These are phyloP conservation scores for Aristolochia fimbriata DNA, from an alignment of 164 flowering plant genomes.

Conservation along the genomic window DNA sequence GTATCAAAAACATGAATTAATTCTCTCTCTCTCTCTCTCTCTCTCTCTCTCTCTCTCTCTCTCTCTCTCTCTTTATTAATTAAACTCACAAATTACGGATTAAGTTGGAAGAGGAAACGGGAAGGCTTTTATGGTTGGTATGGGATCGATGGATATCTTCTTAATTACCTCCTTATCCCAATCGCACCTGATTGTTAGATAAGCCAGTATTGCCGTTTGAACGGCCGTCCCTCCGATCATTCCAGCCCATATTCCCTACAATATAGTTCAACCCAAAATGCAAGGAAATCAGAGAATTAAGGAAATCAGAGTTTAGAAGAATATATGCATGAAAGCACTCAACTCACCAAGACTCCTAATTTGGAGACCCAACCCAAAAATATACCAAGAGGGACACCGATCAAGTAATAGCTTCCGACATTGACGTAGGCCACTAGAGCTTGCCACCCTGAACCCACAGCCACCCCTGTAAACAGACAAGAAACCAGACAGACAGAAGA, in stretches of 20 bases:
- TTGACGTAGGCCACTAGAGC: constrained; percentile 46
- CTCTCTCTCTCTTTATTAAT: no score
- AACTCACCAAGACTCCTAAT: constrained; percentile 40
- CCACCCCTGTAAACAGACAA: constrained; percentile 37
- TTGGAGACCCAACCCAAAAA: constrained; percentile 34
- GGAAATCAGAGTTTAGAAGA: no score
- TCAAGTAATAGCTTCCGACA: constrained; percentile 46
- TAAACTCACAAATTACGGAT: no score
- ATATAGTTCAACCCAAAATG: background rate
- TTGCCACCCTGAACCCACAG: constrained; percentile 81
- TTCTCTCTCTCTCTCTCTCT: no score
- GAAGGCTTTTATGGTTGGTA: no score
- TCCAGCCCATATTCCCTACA: constrained; percentile 70
- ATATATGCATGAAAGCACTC: constrained; percentile 8
- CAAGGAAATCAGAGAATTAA: background rate
- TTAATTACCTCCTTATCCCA: constrained; percentile 80
- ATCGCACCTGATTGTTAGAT: constrained; percentile 44
- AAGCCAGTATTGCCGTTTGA: constrained; percentile 45
- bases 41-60: no score
- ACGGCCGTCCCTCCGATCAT: constrained; percentile 74
- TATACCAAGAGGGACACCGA: constrained; percentile 55
- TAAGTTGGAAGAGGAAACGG: no score
- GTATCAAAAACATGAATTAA: no score
- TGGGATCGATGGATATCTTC: no score
- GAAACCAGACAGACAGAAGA: no score